A percentile compares a stretch with the other conserved stretches of the same genome.
phyloP scores from a whole-genome alignment of 2,329 filamentous ascomycete species.

The Phaeosphaeria sp. region DNA sequence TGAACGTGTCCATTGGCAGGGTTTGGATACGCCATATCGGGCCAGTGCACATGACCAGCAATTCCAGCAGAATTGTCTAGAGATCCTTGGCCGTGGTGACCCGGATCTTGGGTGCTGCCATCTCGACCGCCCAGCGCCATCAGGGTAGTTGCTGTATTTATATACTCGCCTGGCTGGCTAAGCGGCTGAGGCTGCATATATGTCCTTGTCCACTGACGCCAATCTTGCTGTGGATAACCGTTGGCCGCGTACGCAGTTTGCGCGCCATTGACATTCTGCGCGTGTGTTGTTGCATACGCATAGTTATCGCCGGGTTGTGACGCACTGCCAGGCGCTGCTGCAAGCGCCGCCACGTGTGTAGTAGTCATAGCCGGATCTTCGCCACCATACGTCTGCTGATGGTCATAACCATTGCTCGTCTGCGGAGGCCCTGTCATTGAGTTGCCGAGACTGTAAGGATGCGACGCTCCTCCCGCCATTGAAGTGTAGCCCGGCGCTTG shows the following conservation, averaged over 20 bases:
- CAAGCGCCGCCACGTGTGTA: conserved; percentile 39
- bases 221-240: conserved; percentile 35
- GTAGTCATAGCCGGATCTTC: conserved; percentile 37
- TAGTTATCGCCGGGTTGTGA: conserved; percentile 25
- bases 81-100: conserved; percentile 22
- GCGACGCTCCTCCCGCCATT: conserved; percentile 17
- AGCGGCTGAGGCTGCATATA: conserved; percentile 35
- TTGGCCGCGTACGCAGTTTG: conserved; percentile 34
- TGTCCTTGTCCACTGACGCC: conserved; percentile 45
- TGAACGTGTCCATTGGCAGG: conserved; percentile 27
- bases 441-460: conserved; percentile 35
- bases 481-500: conserved; percentile 29
- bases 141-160: conserved; percentile 49
- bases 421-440: conserved; percentile 31
- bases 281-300: conserved; percentile 33
- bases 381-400: conserved; percentile 35
- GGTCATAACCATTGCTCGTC: conserved; percentile 29
- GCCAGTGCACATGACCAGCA: conserved; percentile 37
- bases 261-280: conserved; percentile 20
- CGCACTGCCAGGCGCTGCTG: conserved; percentile 30
- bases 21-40: conserved; percentile 34
- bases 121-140: conserved; percentile 47
- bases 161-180: conserved; percentile 38
- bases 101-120: conserved; percentile 22
- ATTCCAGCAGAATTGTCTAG: conserved; percentile 28